Evolutionary conservation across 352 stramenopile genomes (phyloP).

Genomic region (Detonula confervacea): DNA sequence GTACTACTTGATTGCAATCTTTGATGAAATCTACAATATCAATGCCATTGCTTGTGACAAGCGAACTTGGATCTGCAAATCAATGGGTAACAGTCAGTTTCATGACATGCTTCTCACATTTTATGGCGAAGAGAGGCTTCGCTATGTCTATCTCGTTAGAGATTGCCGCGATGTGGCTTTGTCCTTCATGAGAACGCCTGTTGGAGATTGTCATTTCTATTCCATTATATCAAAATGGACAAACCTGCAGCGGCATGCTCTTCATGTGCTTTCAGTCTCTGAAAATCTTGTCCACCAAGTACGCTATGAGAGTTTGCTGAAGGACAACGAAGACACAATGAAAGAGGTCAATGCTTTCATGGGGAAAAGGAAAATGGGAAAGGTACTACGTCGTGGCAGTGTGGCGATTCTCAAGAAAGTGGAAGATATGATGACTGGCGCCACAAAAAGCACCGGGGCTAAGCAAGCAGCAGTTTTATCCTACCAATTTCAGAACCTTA

Average conservation of each 20-base stretch:
- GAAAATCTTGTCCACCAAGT: slow-evolving; percentile 39
- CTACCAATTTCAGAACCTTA: slow-evolving; percentile 52
- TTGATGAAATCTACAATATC: slow-evolving; percentile 37
- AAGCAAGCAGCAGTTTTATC: slow-evolving; percentile 15
- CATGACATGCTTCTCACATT: slow-evolving; percentile 50
- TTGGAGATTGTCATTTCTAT: slow-evolving; percentile 53
- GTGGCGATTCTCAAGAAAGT: slow-evolving; percentile 5
- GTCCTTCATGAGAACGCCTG: slow-evolving; percentile 57
- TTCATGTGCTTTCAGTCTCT: slow-evolving; percentile 23
- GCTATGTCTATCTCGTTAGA: slow-evolving; percentile 58
- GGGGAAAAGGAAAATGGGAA: not conserved
- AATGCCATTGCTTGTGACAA: slow-evolving; percentile 13
- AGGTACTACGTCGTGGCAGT: slow-evolving; percentile 2
- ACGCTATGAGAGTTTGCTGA: slow-evolving; percentile 43
- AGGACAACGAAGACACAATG: slow-evolving; percentile 28
- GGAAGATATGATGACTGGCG: slow-evolving; percentile 22
- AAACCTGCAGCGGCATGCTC: slow-evolving; percentile 41
- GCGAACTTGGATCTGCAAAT: slow-evolving; percentile 56
- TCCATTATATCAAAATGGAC: slow-evolving; percentile 52
- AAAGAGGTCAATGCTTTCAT: slow-evolving; percentile 22
- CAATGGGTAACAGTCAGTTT: slow-evolving; percentile 51
- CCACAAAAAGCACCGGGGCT: slow-evolving; percentile 28
- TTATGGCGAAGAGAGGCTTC: slow-evolving; percentile 47
- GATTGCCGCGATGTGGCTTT: slow-evolving; percentile 54
- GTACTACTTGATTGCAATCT: slow-evolving; percentile 29